Evolutionary conservation across 352 stramenopile species (phyloP).

Genomic region (Peronospora destructor): DNA sequence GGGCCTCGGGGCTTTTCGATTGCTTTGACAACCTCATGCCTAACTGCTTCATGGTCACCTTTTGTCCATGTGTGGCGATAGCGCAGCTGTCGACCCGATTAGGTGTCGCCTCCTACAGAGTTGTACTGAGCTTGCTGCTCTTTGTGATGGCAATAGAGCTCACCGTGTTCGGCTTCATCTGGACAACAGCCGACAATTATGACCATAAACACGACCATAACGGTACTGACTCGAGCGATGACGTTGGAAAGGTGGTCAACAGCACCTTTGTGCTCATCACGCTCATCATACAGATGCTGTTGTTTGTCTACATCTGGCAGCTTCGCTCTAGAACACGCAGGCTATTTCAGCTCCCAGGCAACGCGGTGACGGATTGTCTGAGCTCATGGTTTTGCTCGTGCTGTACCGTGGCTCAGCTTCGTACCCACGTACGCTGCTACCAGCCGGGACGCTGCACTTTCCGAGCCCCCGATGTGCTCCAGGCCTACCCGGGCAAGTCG

Average conservation of each 20-base stretch:
- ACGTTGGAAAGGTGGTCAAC: constrained; percentile 11
- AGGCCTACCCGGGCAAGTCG: constrained; percentile 28
- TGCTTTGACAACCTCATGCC: constrained; percentile 39
- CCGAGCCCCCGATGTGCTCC: constrained; percentile 29
- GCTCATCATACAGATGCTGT: constrained; percentile 19
- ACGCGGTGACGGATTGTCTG: constrained; percentile 26
- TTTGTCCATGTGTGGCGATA: constrained; percentile 41
- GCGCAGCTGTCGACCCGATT: constrained; percentile 43
- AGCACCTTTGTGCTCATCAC: constrained; percentile 22
- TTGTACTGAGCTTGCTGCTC: constrained; percentile 24
- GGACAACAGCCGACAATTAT: constrained; percentile 8
- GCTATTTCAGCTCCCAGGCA: constrained; percentile 40
- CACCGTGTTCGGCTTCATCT: constrained; percentile 21
- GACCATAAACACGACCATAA: too few relatives aligned
- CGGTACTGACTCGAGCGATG: constrained; percentile 20
- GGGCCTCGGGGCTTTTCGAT: constrained; percentile 35
- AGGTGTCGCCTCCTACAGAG: constrained; percentile 26
- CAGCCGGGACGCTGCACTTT: constrained; percentile 39
- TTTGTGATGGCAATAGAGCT: constrained; percentile 21
- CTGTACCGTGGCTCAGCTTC: constrained; percentile 36
- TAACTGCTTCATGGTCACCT: constrained; percentile 46
- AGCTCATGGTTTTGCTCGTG: constrained; percentile 36
- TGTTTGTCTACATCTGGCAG: constrained; percentile 33
- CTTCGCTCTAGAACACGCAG: constrained; percentile 38
- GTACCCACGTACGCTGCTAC: constrained; percentile 40